Conservation (phyloP, 495 filamentous ascomycete species). For the Aspergillus incahuasiensis region DNA sequence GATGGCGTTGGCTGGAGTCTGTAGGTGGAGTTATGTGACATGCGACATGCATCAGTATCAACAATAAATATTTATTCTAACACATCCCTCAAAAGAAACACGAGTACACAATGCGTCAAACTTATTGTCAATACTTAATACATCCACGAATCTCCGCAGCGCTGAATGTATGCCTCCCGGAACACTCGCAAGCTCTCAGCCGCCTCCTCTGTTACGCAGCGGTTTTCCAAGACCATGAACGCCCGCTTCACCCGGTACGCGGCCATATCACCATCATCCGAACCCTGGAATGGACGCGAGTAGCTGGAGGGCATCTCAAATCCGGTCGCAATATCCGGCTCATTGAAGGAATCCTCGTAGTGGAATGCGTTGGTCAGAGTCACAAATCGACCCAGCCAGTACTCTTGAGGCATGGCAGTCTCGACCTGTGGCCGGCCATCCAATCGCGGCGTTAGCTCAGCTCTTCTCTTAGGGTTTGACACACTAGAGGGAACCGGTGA, state of each 20-base stretch:
- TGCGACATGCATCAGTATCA: not conserved
- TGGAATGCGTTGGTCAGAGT: slow-evolving; percentile 50
- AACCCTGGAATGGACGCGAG: slow-evolving; percentile 15
- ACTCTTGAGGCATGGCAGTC: slow-evolving; percentile 23
- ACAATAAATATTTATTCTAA: not conserved
- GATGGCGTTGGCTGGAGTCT: slow-evolving; percentile 5
- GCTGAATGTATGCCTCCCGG: slow-evolving; percentile 40
- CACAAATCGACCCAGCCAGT: slow-evolving; percentile 55
- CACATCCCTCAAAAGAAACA: not conserved
- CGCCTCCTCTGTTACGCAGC: slow-evolving; percentile 48
- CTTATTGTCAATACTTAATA: not conserved
- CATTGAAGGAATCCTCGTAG: slow-evolving; percentile 38
- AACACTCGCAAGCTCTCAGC: slow-evolving; percentile 42
- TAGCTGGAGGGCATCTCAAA: slow-evolving; percentile 22
- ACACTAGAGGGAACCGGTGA: not conserved
- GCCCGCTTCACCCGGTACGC: slow-evolving; percentile 39
- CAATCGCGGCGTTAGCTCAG: slow-evolving; percentile 8
- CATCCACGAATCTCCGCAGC: slow-evolving; percentile 21
- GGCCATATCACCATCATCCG: slow-evolving; percentile 12
- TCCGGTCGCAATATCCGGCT: slow-evolving; percentile 21
- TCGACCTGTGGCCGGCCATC: slow-evolving; percentile 12
- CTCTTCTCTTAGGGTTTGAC: not conserved
- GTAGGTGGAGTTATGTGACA: slow-evolving; percentile 2
- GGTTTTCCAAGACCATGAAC: slow-evolving; percentile 41
- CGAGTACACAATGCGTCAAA: not conserved